Evolutionary conservation across 2,329 filamentous ascomycete species (phyloP).

Genomic region (Fusarium xyrophilum): DNA sequence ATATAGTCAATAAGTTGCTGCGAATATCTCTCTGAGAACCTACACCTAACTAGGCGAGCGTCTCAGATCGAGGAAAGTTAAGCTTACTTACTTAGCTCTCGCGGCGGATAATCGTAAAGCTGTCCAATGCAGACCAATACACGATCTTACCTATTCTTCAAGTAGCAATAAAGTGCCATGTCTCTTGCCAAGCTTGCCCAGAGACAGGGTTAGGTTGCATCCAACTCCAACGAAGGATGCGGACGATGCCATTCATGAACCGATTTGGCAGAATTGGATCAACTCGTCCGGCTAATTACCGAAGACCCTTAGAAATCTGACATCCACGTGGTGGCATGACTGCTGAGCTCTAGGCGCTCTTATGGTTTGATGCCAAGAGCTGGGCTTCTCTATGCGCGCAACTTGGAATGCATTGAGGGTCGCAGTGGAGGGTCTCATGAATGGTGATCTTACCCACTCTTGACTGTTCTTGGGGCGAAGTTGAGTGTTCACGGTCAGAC

Average conservation of each 20-base stretch:
- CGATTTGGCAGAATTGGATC: not conserved
- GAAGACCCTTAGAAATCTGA: not conserved
- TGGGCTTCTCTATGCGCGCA: not conserved
- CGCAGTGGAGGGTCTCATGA: not conserved
- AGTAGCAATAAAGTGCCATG: not conserved
- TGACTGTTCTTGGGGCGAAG: fast-evolving
- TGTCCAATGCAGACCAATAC: not conserved
- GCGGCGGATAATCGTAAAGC: fast-evolving
- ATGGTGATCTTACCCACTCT: fast-evolving
- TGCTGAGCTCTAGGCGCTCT: not conserved
- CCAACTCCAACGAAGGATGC: not conserved
- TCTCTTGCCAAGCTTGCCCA: not conserved
- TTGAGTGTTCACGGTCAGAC: fast-evolving
- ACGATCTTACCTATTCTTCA: too few species aligned
- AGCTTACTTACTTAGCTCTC: not conserved
- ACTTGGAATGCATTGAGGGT: not conserved
- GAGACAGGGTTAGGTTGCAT: not conserved
- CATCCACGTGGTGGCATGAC: not conserved
- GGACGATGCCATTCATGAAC: not conserved
- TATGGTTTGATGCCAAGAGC: not conserved
- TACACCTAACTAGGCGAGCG: fast-evolving
- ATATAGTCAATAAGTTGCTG: too few species aligned
- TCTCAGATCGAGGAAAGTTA: not conserved
- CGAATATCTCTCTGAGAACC: too few species aligned
- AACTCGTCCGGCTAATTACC: not conserved